Percentiles rank a stretch among this genome's conserved stretches.
These are phyloP conservation scores for Lactifluus pinguis DNA, from an alignment of 768 basidiomycete species.

Conservation along the genomic window DNA sequence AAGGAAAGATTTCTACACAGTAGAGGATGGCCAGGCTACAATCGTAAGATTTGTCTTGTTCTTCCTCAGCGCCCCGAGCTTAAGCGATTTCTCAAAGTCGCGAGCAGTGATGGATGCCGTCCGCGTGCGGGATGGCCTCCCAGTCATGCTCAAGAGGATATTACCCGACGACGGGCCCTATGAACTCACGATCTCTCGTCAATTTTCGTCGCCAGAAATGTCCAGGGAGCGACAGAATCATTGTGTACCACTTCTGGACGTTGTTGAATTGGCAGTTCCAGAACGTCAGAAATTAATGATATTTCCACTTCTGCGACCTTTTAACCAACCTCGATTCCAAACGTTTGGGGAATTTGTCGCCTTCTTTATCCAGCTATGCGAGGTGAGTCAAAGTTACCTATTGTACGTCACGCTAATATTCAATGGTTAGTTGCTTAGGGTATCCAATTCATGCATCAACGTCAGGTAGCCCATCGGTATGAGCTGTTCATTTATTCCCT, in stretches of 20 bases:
- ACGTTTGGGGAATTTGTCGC: conserved; percentile 31
- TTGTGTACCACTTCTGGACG: no score
- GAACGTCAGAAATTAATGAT: conserved; percentile 23
- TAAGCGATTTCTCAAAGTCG: conserved; percentile 1
- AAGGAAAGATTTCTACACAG: conserved; percentile 1
- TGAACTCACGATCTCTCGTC: neutral
- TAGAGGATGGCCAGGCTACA: no score
- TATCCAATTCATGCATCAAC: conserved; percentile 21
- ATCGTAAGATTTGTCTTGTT: conserved; percentile 1
- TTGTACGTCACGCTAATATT: neutral
- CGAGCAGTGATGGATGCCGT: conserved; percentile 13
- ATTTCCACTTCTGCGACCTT: conserved; percentile 27
- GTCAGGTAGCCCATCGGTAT: conserved; percentile 26
- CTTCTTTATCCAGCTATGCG: conserved; percentile 28
- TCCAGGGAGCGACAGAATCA: conserved; percentile 24
- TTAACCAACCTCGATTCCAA: conserved; percentile 25
- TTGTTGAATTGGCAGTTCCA: conserved; percentile 7
- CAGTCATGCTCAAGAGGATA: conserved; percentile 12
- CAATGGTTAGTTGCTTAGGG: conserved; percentile 13
- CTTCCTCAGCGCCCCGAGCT: no score
- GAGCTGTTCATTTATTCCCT: neutral
- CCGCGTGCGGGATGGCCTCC: neutral
- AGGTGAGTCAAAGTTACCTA: conserved; percentile 21
- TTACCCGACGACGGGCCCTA: no score
- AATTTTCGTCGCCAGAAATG: conserved; percentile 16